Base-by-base conservation (phyloP, 306 rosid genomes). In the Vicia faba region DNA sequence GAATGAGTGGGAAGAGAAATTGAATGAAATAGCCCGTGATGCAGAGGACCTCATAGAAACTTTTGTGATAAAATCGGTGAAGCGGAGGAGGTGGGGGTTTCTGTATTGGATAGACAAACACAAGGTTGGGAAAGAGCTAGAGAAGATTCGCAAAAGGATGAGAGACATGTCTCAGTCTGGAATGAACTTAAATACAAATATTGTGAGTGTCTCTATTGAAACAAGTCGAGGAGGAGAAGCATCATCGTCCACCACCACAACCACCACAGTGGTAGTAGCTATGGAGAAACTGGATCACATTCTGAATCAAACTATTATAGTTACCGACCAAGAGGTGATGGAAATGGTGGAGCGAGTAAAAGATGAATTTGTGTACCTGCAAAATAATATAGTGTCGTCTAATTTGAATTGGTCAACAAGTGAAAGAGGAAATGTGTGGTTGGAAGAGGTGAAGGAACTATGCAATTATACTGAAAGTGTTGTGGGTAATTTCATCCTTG, bases 41-140 rank as follows among this genome's bases (percentile, higher is more conserved):
- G 79, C 74, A 28, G 18, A 49, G 38, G 63, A 66, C 15, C 63
- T 18, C n/a, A 11, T 67, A 15, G 56, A 75, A 49, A 58, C 63
- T 28, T 67, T 75, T 9, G 3, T 49, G 20, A 12, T 14, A 40
- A 67, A 31, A 20, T 41, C 78, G 10, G 78, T 64, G 7, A 41
- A 43, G 40, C 5, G 67, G 3, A 65, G 69, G 55, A 48, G 56
- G 25, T 8, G 6, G 0, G 25, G 73, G 11, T 0, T 59, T 59
- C 19, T 49, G 13, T 38, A 20, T 26, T 49, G 35, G 69, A 4
- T 14, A 0, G 68, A 48, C 43, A 51, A 25, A 25, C 4, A 26
- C 61, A 36, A 13, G 20, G 25, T 48, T 15, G 48, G 56, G n/a
- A 46, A 16, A 4, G 29, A 59, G 19, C 20, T 66, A 3, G 6